phyloP scores from a whole-genome alignment of 805 yeast species.

The Cyberlindnera japonica region DNA sequence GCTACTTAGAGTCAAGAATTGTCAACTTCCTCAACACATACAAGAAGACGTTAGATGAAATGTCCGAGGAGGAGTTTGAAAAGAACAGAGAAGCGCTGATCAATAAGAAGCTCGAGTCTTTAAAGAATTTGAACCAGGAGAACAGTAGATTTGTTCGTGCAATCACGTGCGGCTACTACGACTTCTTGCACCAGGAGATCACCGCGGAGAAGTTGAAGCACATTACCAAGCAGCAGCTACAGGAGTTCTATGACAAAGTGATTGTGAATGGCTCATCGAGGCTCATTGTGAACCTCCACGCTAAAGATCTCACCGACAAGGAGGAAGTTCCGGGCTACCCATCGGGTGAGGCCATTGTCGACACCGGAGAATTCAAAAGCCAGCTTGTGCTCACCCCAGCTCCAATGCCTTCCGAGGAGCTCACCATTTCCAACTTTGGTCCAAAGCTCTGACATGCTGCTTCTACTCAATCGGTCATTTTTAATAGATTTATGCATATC shows the following conservation, averaged over 20 bases:
- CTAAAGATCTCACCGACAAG: slow-evolving; percentile 34
- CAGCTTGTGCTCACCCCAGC: slow-evolving; percentile 50
- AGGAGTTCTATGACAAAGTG: slow-evolving; percentile 47
- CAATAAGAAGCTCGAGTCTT: slow-evolving; percentile 61
- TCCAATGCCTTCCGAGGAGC: slow-evolving; percentile 49
- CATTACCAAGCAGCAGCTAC: slow-evolving; percentile 54
- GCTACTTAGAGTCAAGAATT: slow-evolving; percentile 73
- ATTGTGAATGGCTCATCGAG: slow-evolving; percentile 39
- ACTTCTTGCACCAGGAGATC: slow-evolving; percentile 55
- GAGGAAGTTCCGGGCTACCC: slow-evolving; percentile 38
- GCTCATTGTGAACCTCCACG: slow-evolving; percentile 59
- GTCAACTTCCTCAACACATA: slow-evolving; percentile 55
- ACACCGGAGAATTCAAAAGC: slow-evolving; percentile 55
- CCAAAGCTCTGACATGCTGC: too few relatives aligned
- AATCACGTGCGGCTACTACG: slow-evolving; percentile 74
- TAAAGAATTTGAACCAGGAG: slow-evolving; percentile 80
- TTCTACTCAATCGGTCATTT: too few relatives aligned
- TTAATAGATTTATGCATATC: too few relatives aligned
- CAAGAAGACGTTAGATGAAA: slow-evolving; percentile 40
- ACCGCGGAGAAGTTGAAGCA: slow-evolving; percentile 54
- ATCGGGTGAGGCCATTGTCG: slow-evolving; percentile 42
- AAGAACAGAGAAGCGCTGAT: slow-evolving; percentile 68
- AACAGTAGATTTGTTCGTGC: slow-evolving; percentile 57
- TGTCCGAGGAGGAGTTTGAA: slow-evolving; percentile 62
- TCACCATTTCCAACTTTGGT: slow-evolving; percentile 21